Evolutionary conservation across 2,329 filamentous ascomycete species (phyloP).

Genomic region (Pestalotiopsis sp.): DNA sequence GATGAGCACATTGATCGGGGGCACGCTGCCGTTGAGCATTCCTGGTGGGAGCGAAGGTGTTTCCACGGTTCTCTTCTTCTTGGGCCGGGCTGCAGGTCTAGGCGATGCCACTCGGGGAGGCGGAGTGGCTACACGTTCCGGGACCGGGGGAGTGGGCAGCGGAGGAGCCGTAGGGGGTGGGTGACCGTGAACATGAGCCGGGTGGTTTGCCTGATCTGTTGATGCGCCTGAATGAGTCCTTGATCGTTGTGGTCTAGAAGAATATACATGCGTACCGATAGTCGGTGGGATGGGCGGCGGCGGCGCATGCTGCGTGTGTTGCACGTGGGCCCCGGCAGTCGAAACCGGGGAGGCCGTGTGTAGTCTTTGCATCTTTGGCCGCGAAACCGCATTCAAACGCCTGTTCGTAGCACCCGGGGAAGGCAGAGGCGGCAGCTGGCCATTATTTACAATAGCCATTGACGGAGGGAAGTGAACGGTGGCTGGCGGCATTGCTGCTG

Average conservation of each 20-base stretch:
- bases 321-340: slow-evolving; percentile 54
- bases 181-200: slow-evolving; percentile 20
- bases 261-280: slow-evolving; percentile 42
- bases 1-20: slow-evolving; percentile 95
- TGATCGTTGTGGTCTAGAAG: slow-evolving; percentile 48
- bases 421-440: slow-evolving; percentile 77
- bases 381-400: slow-evolving; percentile 31
- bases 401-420: slow-evolving; percentile 72
- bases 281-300: slow-evolving; percentile 30
- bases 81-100: slow-evolving; percentile 46
- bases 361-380: slow-evolving; percentile 63
- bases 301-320: slow-evolving; percentile 35
- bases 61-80: slow-evolving; percentile 56
- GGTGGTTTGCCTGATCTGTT: slow-evolving; percentile 52
- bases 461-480: slow-evolving; percentile 54
- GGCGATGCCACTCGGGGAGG: slow-evolving; percentile 53
- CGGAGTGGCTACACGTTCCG: slow-evolving; percentile 60
- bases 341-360: slow-evolving; percentile 75
- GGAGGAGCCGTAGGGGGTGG: slow-evolving; percentile 49
- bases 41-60: slow-evolving; percentile 57
- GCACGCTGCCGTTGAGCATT: slow-evolving; percentile 79
- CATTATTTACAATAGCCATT: slow-evolving; percentile 80
- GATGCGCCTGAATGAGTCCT: slow-evolving; percentile 61
- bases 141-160: slow-evolving; percentile 51
- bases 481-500: slow-evolving; percentile 28